Evolutionary conservation across 495 filamentous ascomycete species (phyloP).

Genomic region (Rusavskia elegans): DNA sequence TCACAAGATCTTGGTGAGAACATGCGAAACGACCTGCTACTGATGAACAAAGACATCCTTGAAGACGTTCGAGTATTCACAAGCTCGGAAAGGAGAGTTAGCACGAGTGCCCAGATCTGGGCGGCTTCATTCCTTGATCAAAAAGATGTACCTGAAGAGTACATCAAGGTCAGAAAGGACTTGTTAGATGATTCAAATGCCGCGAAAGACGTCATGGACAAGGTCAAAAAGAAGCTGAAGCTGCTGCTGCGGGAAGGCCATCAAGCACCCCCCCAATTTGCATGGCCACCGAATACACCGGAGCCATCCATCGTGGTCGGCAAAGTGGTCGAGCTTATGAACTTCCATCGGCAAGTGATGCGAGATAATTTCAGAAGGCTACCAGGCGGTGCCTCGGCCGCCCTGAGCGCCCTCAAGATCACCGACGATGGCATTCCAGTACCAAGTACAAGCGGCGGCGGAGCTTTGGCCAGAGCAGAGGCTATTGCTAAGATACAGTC

Average conservation of each 20-base stretch:
- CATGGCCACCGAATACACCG: slow-evolving; percentile 83
- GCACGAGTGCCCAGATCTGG: slow-evolving; percentile 94
- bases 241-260: slow-evolving; percentile 74
- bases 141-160: slow-evolving; percentile 69
- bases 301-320: slow-evolving; percentile 82
- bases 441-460: background rate
- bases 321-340: slow-evolving; percentile 92
- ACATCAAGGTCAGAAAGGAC: slow-evolving; percentile 81
- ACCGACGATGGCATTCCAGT: background rate
- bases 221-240: slow-evolving; percentile 98
- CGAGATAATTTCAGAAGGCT: slow-evolving; percentile 74
- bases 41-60: slow-evolving; percentile 84
- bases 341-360: slow-evolving; percentile 90
- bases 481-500: slow-evolving; percentile 59
- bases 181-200: slow-evolving; percentile 94
- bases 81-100: slow-evolving; percentile 86
- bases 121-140: slow-evolving; percentile 75
- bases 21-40: slow-evolving; percentile 83
- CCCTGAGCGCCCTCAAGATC: slow-evolving; percentile 30
- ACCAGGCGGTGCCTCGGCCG: slow-evolving; percentile 42
- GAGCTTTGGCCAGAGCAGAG: slow-evolving; percentile 25
- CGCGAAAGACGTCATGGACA: slow-evolving; percentile 99
- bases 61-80: slow-evolving; percentile 86
- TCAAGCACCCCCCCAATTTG: slow-evolving; percentile 79
- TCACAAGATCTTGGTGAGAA: slow-evolving; percentile 84